Percentiles rank a stretch among this genome's conserved stretches.
phyloP scores from a whole-genome alignment of 129 eudicot genomes.

The Sambucus nigra region DNA sequence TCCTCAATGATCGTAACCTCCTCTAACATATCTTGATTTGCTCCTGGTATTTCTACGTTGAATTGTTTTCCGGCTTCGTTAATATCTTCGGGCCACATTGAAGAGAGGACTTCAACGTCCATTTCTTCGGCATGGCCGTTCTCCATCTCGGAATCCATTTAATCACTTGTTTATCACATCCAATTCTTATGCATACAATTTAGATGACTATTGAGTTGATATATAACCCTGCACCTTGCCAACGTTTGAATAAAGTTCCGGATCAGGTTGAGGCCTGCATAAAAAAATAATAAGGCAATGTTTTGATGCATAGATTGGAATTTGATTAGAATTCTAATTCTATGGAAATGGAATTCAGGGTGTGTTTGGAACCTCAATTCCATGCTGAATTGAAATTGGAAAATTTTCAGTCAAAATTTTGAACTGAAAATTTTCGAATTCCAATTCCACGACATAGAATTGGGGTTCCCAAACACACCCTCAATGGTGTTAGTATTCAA shows the following conservation, averaged over 20 bases:
- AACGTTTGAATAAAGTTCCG: slow-evolving; percentile 3
- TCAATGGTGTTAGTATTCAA: no score
- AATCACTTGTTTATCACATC: background rate
- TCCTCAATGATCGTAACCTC: slow-evolving; percentile 52
- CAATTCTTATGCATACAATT: background rate
- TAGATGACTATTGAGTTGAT: slow-evolving; percentile 2
- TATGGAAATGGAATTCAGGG: background rate
- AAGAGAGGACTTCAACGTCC: slow-evolving; percentile 66
- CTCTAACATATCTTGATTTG: slow-evolving; percentile 63
- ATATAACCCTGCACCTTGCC: background rate
- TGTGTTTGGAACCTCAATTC: no score
- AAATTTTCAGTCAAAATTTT: background rate
- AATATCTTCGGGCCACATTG: slow-evolving; percentile 95
- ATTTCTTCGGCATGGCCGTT: slow-evolving; percentile 49
- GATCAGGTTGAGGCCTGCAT: slow-evolving; percentile 11
- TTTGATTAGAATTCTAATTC: background rate
- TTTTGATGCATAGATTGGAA: background rate
- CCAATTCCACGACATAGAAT: background rate
- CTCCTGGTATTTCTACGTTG: slow-evolving; percentile 59
- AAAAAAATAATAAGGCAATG: background rate
- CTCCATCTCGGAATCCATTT: slow-evolving; percentile 42
- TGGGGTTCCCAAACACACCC: background rate
- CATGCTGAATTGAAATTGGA: no score
- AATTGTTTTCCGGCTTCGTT: slow-evolving; percentile 76
- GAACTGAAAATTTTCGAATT: background rate